Evolutionary conservation across 2,329 filamentous ascomycete genomes (phyloP), one percentile per base, ranked within the genome.

Genomic region (Ceratocystis albifundus): DNA sequence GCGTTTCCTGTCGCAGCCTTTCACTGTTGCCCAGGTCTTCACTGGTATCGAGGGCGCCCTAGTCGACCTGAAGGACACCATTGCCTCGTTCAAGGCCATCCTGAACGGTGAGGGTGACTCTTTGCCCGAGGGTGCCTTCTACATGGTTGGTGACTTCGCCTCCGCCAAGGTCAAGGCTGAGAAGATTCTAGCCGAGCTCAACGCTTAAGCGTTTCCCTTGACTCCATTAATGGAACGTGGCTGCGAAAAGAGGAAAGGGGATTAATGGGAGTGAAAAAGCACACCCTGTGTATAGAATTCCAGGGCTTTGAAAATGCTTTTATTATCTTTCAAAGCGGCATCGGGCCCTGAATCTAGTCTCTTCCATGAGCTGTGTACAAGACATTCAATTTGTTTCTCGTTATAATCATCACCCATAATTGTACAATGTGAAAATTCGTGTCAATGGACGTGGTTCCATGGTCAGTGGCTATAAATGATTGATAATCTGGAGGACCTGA

Each of bases 1-100:
- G 86, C 89, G 92, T 88, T 99, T 99, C 91, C 84, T 99, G 84
- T 90, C 86, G 80, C 94, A 99, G 85, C 94, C 94, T 77, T 99
- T 99, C 87, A 94, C 94, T 74, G 94, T 87, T 70, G 84, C 82
- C 72, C 82, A 86, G 76, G 84, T 92, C 75, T 92, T 92, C 86
- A 92, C 88, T 80, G 84, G 84, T 81, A 96, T 96, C 78, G 89
- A 96, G 88, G 94, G 94, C 80, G 85, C 86, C 80, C 89, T 99
- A 73, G 94, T 99, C 75, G 91, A 96, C 80, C 84, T 99, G 73
- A 97, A 99, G 90, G 91, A 96, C 80, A 99, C 94, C 77, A 96
- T 99, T 76, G 78, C 82, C 76, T 95, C 89, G 69, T 99, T 99
- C 90, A 96, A 97, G 89, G 85, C 89, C 74, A 97, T 96, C 79